Conservation (phyloP, 2,329 filamentous ascomycete genomes). For the Exophiala sp. region DNA sequence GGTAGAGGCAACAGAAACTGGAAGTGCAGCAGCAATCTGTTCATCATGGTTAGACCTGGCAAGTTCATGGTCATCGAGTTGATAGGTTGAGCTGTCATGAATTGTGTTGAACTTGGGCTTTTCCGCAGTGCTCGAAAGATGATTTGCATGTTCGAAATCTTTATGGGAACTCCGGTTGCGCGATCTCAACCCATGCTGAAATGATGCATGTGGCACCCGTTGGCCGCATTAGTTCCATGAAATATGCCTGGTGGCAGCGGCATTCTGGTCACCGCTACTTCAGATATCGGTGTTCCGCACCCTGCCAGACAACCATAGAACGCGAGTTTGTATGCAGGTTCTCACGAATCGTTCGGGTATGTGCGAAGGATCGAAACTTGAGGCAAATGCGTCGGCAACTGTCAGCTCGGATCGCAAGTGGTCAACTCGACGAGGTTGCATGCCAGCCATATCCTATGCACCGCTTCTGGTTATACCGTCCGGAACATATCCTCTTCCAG, state of each 20-base stretch:
- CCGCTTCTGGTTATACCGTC: constrained; percentile 11
- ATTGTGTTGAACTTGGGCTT: no score
- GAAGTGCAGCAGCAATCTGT: no score
- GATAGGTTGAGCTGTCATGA: no score
- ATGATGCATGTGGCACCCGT: constrained; percentile 7
- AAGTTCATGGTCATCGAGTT: no score
- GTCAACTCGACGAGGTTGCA: no score
- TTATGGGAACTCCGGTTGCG: no score
- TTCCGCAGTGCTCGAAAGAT: no score
- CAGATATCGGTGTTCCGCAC: constrained; percentile 3
- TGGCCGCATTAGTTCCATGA: constrained; percentile 21
- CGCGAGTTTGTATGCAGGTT: neutral
- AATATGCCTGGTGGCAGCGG: constrained; percentile 8
- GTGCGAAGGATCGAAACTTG: neutral
- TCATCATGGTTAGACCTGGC: no score
- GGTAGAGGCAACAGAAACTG: no score
- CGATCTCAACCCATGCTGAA: constrained; percentile 8
- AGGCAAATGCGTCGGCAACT: neutral
- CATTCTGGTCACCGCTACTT: constrained; percentile 21
- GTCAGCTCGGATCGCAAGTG: constrained; percentile 12
- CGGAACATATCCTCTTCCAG: constrained; percentile 18
- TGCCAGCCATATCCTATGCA: no score
- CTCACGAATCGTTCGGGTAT: neutral
- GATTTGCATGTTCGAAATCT: no score
- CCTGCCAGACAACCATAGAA: neutral